Conservation (phyloP, 2,329 filamentous ascomycete genomes). For the Cyanodermella asteris region DNA sequence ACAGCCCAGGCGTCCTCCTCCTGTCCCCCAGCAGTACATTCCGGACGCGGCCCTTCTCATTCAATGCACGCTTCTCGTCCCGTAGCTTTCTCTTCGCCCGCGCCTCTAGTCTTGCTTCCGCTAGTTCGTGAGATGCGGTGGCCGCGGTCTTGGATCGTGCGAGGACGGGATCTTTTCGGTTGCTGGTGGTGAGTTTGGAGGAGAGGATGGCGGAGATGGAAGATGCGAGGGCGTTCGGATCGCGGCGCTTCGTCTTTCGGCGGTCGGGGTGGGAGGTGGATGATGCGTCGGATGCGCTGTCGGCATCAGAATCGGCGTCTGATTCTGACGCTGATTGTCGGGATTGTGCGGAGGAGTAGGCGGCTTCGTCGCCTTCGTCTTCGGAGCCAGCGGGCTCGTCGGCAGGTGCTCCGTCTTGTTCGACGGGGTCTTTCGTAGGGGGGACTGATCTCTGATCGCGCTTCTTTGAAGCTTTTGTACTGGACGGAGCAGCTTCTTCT, state of each 20-base stretch:
- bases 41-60: conserved; percentile 72
- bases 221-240: conserved; percentile 74
- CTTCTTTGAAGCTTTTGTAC: too few relatives aligned
- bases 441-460: too few relatives aligned
- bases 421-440: too few relatives aligned
- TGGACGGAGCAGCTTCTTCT: too few relatives aligned
- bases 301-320: conserved; percentile 11
- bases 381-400: too few relatives aligned
- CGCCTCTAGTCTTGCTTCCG: conserved; percentile 57
- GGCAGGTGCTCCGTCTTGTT: too few relatives aligned
- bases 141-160: conserved; percentile 58
- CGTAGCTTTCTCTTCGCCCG: conserved; percentile 62
- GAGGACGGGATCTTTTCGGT: conserved; percentile 76
- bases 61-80: conserved; percentile 53
- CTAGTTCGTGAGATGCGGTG: conserved; percentile 47
- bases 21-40: conserved; percentile 50
- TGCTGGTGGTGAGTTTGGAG: conserved; percentile 64
- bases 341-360: too few relatives aligned
- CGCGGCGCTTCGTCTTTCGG: conserved; percentile 63
- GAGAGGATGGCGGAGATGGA: conserved; percentile 84
- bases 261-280: conserved; percentile 9
- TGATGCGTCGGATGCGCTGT: conserved; percentile 12
- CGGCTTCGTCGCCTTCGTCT: conserved; percentile 14
- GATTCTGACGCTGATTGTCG: conserved; percentile 8
- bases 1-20: conserved; percentile 15